Percentiles rank a stretch among this genome's conserved stretches.
Conservation (phyloP, 805 yeast genomes). For the Metschnikowia kofuensis region DNA sequence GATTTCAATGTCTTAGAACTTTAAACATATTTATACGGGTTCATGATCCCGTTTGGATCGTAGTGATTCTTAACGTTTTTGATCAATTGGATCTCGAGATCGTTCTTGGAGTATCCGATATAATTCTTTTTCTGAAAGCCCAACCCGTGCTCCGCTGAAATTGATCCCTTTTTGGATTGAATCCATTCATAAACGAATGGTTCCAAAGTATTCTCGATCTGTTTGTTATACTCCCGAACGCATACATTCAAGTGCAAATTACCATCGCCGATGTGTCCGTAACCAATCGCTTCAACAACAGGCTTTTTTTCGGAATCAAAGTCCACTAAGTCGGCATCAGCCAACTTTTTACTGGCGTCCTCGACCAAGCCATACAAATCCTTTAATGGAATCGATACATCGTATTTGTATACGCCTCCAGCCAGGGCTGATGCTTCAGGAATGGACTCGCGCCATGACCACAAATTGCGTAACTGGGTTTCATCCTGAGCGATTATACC, state of each 20-base stretch:
- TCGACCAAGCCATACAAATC: slow-evolving; percentile 81
- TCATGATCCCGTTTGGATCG: slow-evolving; percentile 90
- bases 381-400: slow-evolving; percentile 84
- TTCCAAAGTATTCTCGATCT: slow-evolving; percentile 77
- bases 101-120: slow-evolving; percentile 78
- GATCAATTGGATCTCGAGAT: slow-evolving; percentile 68
- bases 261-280: slow-evolving; percentile 99
- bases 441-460: slow-evolving; percentile 95
- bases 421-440: slow-evolving; percentile 82
- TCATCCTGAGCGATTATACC: slow-evolving; percentile 97
- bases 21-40: slow-evolving; percentile 88
- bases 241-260: slow-evolving; percentile 92
- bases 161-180: slow-evolving; percentile 68
- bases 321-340: slow-evolving; percentile 56
- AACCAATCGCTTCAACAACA: slow-evolving; percentile 87
- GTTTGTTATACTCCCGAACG: slow-evolving; percentile 76
- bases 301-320: slow-evolving; percentile 62
- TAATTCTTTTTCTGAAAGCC: slow-evolving; percentile 96
- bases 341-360: slow-evolving; percentile 64
- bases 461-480: slow-evolving; percentile 73
- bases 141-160: slow-evolving; percentile 96
- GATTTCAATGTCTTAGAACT: background rate
- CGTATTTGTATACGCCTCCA: slow-evolving; percentile 97
- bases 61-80: slow-evolving; percentile 73
- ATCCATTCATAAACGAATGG: slow-evolving; percentile 97